These are phyloP conservation scores for Suillus tomentosus DNA, from an alignment of 768 basidiomycete species.

Conservation along the genomic window DNA sequence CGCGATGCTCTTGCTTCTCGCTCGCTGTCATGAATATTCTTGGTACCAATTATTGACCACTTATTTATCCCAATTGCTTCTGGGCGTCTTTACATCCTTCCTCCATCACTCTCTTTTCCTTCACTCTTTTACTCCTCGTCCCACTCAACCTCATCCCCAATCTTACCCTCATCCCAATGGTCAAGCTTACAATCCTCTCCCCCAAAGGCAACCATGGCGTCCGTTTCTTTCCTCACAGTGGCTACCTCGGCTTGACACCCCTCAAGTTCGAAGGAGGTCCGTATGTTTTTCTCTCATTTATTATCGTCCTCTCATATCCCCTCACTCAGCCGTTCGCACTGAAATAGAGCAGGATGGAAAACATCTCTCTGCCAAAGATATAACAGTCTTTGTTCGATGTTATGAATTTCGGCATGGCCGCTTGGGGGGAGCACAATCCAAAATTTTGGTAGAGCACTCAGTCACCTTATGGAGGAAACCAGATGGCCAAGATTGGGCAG, in stretches of 20 bases:
- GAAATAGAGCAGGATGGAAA: slow-evolving; percentile 70
- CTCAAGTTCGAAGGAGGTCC: slow-evolving; percentile 75
- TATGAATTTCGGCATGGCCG: slow-evolving; percentile 76
- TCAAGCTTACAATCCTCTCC: slow-evolving; percentile 67
- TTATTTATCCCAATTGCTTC: slow-evolving; percentile 37
- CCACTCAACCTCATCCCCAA: neutral
- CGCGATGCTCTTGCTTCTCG: slow-evolving; percentile 24
- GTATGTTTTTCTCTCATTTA: slow-evolving; percentile 28
- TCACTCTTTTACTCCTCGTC: slow-evolving; percentile 21
- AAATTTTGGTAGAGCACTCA: slow-evolving; percentile 67
- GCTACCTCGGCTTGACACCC: slow-evolving; percentile 81
- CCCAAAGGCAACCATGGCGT: slow-evolving; percentile 70
- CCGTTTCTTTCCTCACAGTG: slow-evolving; percentile 72
- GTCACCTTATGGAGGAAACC: slow-evolving; percentile 71
- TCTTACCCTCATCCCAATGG: slow-evolving; percentile 45
- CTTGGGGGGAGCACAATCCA: slow-evolving; percentile 56
- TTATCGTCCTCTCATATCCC: slow-evolving; percentile 14
- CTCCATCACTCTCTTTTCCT: slow-evolving; percentile 18
- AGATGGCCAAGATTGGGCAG: slow-evolving; percentile 54
- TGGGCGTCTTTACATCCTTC: slow-evolving; percentile 26
- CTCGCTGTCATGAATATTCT: slow-evolving; percentile 31
- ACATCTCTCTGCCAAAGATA: slow-evolving; percentile 62
- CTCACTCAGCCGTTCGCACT: slow-evolving; percentile 62
- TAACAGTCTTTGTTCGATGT: slow-evolving; percentile 78
- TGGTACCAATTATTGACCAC: slow-evolving; percentile 27